Conservation (phyloP, 805 yeast species). For the Lipomyces orientalis region DNA sequence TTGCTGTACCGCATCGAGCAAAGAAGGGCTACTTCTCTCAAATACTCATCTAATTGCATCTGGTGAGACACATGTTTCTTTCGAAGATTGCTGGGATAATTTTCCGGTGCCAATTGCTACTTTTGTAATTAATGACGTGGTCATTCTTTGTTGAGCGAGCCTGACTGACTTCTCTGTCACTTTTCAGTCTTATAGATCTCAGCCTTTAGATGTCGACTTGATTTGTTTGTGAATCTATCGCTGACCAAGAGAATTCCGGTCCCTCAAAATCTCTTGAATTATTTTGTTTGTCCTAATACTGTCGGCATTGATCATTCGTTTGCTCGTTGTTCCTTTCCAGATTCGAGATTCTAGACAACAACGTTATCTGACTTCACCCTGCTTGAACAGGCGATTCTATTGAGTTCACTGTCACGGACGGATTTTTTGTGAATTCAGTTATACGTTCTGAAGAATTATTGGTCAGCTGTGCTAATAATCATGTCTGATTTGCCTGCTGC, state of each 20-base stretch:
- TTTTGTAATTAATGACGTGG: background rate
- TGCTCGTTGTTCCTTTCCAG: background rate
- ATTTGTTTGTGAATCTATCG: slow-evolving; percentile 11
- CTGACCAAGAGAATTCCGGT: background rate
- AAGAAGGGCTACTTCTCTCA: background rate
- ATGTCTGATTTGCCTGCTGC: background rate
- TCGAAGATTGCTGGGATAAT: background rate
- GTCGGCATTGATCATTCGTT: slow-evolving; percentile 4
- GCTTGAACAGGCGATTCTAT: background rate
- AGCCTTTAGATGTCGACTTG: slow-evolving; percentile 13
- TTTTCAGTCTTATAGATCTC: background rate
- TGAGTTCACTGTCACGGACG: background rate
- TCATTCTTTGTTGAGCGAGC: background rate
- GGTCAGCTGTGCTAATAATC: background rate
- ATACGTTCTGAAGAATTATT: background rate
- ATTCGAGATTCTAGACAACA: background rate
- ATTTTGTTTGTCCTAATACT: background rate
- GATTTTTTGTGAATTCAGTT: slow-evolving; percentile 1
- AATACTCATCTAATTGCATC: background rate
- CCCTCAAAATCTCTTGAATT: background rate
- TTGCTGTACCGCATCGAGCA: background rate
- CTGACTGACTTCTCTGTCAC: slow-evolving; percentile 16
- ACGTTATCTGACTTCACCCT: background rate
- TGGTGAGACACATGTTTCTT: background rate
- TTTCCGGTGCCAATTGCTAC: background rate